phyloP scores from a whole-genome alignment of 2,329 filamentous ascomycete genomes.

The Aspergillus sojae region DNA sequence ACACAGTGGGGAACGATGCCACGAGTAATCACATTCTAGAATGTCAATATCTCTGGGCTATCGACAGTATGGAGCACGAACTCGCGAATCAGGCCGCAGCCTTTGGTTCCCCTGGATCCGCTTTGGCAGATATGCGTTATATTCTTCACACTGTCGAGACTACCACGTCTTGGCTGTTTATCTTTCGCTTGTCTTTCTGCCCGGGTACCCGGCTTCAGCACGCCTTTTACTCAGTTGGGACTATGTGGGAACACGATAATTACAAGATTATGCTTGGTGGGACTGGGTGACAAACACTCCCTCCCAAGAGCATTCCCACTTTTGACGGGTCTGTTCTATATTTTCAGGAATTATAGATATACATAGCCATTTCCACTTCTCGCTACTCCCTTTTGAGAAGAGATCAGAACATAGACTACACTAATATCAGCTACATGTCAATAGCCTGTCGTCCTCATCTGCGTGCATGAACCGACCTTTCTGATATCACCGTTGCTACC shows the following conservation, averaged over 20 bases:
- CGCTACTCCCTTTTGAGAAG: not conserved
- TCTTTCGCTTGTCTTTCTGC: not conserved
- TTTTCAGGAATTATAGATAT: not conserved
- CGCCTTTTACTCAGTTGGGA: not conserved
- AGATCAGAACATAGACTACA: not conserved
- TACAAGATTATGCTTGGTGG: not conserved
- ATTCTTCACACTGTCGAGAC: not conserved
- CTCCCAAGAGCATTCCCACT: not conserved
- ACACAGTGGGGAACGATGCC: not conserved
- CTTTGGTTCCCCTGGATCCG: not conserved
- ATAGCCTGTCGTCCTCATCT: not conserved
- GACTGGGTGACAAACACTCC: not conserved
- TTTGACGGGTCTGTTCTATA: not conserved
- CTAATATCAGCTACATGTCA: not conserved
- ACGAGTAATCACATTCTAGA: not conserved
- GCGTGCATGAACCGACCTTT: not conserved
- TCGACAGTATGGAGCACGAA: not conserved
- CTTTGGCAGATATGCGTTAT: not conserved
- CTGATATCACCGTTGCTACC: too few relatives aligned
- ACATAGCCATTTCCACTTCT: not conserved
- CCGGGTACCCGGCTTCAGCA: not conserved
- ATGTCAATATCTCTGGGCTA: not conserved
- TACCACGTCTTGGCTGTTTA: not conserved
- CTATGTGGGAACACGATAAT: not conserved
- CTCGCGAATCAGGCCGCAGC: not conserved